Evolutionary conservation across 306 rosid genomes (phyloP), one percentile per base, ranked within the genome.

Genomic region (Ochetophila trinervis): DNA sequence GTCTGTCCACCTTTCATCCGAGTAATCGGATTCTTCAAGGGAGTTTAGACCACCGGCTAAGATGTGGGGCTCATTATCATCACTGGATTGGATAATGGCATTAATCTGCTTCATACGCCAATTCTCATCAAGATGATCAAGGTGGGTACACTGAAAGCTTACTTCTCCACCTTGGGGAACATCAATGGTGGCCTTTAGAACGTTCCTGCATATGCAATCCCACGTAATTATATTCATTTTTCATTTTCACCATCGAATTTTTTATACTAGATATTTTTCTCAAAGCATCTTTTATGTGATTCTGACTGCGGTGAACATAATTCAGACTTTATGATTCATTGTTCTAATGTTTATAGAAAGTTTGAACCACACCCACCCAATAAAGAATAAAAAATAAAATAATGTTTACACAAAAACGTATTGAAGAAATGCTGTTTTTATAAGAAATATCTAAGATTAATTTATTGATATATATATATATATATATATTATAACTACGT

Each of bases 101-200:
- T 90, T 84, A n/a, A 94, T 80, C 83, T 90, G 99, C 79, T 83
- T 94, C 99, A 94, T 94, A 24, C 99, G 60, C 99, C 97, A 94
- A 66, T 82, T 84, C 78, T 94, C 99, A 55, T 90, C 87, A 8
- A 93, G 97, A 74, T 93, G 98, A 81, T 93, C 97, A 59, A 93
- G 96, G 78, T 85, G 97, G 5, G 98, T 93, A 50, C 98, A 87
- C 60, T 83, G 82, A 67, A 94, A 80, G 63, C 86, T 90, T 18
- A 94, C 78, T 70, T 94, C 99, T 53, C 99, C 99, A n/a, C 71
- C 77, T 73, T 84, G 61, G 10, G 95, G 96, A 18, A 94, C 95
- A 37, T 88, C 99, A 5, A 94, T 88, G 2, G 97, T 94, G 57
- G 88, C 95, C 76, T 89, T 94, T 20, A 94, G 66, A 65, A 94